Evolutionary conservation across 2,329 filamentous ascomycete genomes (phyloP).

Genomic region (Sporothrix euskadiensis): DNA sequence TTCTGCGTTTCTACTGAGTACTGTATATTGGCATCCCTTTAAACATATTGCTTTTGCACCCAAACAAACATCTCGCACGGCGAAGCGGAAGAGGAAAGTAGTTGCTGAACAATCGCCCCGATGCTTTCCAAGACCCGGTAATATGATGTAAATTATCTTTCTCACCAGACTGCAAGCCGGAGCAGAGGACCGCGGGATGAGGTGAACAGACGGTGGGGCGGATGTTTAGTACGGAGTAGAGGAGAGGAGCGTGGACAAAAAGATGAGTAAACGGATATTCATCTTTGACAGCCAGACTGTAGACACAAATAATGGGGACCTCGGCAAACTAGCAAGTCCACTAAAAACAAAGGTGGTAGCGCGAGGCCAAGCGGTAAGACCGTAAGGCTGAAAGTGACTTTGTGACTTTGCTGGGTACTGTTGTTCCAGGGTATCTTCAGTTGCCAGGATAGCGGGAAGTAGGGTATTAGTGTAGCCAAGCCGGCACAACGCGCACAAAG

Average conservation of each 20-base stretch:
- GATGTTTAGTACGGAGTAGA: neutral
- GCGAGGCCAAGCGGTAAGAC: neutral
- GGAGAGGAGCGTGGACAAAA: neutral
- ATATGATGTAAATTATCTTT: neutral
- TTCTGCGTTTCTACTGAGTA: too few species aligned
- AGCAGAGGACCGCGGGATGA: neutral
- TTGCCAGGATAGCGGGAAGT: neutral
- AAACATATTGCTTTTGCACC: neutral
- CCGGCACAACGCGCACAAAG: neutral
- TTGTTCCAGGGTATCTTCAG: neutral
- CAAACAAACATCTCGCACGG: neutral
- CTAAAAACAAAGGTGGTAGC: neutral
- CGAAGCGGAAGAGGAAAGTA: neutral
- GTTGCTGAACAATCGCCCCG: neutral
- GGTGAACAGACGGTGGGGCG: neutral
- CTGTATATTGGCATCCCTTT: neutral
- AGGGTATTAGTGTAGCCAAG: neutral
- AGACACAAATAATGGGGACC: neutral
- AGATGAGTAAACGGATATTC: conserved; percentile 12
- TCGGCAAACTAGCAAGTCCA: conserved; percentile 3
- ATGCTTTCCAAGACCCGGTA: neutral
- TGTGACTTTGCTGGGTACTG: neutral
- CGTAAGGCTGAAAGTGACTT: neutral
- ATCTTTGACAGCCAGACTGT: neutral
- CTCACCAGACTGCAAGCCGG: neutral